Base-by-base conservation (phyloP, 352 stramenopile species). In the Globisporangium mamillatum region DNA sequence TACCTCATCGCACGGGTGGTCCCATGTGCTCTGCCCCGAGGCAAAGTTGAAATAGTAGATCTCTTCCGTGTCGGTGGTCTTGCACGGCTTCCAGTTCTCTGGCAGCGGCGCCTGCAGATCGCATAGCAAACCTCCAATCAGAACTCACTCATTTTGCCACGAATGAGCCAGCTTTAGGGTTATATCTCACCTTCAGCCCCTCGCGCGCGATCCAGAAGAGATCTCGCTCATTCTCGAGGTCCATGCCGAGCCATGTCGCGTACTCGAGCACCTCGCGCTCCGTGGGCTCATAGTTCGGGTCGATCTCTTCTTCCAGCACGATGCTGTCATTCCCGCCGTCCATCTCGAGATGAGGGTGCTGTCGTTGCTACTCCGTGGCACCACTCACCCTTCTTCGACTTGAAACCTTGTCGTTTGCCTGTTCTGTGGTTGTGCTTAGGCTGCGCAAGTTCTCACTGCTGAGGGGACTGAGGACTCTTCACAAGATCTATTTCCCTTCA, bases 21-120 rank as follows among this genome's bases (percentile, higher is more conserved):
- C 94, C 94, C 94, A 98, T 41, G 92, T 98, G 73, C 85, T 97
- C 75, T 98, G 89, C 4, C 94, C 94, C 9, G 77, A 82, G 16
- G 86, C 79, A 72, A 98, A 98, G 75, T 98, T 98, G 75, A 98
- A 98, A 75, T 98, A 98, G 75, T 98, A 98, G 67, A 98, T 97
- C 74, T 98, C 95, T 38, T 97, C 91, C 63, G 95, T 98, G 75
- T 98, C 91, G 16, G 88, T 97, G 25, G 92, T 98, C 77, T 98
- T 98, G 77, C 94, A 98, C 14, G 94, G 93, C 76, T 98, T 98
- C 95, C 95, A 98, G 74, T 98, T 94, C 65, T 97, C 84, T 41
- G 93, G 95, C 12, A 98, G 76, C 32, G 95, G 94, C 18, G 95
- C 93, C 72, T 80, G 52, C 16, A 44, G 25, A 46, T 36, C n/a